Evolutionary conservation across 306 rosid species (phyloP).

Genomic region (apple (Malus domestica)): ASM211411v1 NC_041797.1:31873001-31873500

Average conservation of each 20-base stretch:
- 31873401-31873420: background rate
- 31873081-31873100: no score
- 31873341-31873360: background rate
- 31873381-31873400: background rate
- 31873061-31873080: no score
- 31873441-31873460: background rate
- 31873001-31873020: no score
- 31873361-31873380: background rate
- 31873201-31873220: background rate
- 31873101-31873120: background rate
- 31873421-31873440: background rate
- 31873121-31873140: background rate
- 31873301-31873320: background rate
- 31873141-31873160: no score
- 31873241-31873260: background rate
- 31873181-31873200: no score
- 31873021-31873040: no score
- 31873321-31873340: conserved; percentile 8
- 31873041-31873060: no score
- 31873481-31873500: no score
- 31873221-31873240: background rate
- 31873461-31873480: background rate
- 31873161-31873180: background rate
- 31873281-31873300: background rate
- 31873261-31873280: background rate